Base-by-base conservation (phyloP, 768 basidiomycete genomes). In the Phylloporus arenicola region DNA sequence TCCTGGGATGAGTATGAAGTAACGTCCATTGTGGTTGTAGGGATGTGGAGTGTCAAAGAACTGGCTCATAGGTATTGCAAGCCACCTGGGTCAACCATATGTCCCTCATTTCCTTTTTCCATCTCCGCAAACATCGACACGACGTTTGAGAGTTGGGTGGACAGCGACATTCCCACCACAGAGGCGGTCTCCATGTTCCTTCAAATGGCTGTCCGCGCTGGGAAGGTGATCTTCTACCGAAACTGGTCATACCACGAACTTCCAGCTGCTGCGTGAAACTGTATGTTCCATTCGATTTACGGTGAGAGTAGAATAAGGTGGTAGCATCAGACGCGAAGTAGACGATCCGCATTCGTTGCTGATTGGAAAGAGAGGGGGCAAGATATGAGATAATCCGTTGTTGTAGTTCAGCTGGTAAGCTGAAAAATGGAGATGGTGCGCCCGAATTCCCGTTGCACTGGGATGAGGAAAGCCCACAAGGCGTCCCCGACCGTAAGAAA, bases 331-430 rank as follows among this genome's bases (percentile, higher is more conserved):
- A 70, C 8, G 82, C 82, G 50, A 76, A 84, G 27, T 59, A 62
- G 54, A 72, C 75, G 29, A 86, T 73, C 8, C 75, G 75, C 54
- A 76, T 68, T 19, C 76, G 75, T 57, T 86, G 84, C 2, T 68
- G 64, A 17, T 73, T 60, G 16, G 83, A 83, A 44, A 86, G 74
- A 1, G 64, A 69, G 14, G 82, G 83, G 4, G 81, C 78, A 19
- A 83, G 64, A 57, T 78, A 76, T 12, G 80, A 76, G 30, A 86
- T 71, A 33, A 82, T 76, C 60, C 81, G 61, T 11, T 79, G 73
- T 48, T 78, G 76, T 7, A 86, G 66, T 61, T 86, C 84, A 9
- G 63, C 64, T 3, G 85, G 85, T 12, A 86, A 64, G n/a, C 53
- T 31, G 24, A 60, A 54, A 57, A 79, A 75, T 7, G 70, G 63